Percentiles rank a stretch among this genome's conserved stretches.
Conservation (phyloP, 352 stramenopile genomes). For the Phytopythium vexans region DNA sequence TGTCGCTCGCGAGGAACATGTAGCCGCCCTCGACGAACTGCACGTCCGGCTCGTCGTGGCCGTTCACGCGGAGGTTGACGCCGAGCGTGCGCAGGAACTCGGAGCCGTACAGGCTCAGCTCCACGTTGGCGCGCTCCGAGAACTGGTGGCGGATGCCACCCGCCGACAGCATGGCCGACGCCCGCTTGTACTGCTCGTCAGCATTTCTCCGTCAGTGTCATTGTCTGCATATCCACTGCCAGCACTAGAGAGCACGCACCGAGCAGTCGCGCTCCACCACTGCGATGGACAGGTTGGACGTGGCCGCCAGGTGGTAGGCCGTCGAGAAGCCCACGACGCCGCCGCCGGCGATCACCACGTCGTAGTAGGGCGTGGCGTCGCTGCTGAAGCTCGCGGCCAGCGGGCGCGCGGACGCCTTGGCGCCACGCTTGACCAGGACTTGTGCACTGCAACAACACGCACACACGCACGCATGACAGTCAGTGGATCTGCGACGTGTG, state of each 20-base stretch:
- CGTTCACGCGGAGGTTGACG: constrained; percentile 48
- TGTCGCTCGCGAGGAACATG: constrained; percentile 73
- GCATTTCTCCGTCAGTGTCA: background rate
- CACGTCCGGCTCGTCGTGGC: constrained; percentile 57
- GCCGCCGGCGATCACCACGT: constrained; percentile 76
- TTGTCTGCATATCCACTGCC: background rate
- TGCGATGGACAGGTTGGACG: constrained; percentile 67
- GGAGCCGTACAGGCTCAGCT: constrained; percentile 79
- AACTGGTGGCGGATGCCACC: constrained; percentile 85
- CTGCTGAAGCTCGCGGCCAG: constrained; percentile 14
- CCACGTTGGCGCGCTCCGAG: constrained; percentile 68
- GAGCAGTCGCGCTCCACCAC: constrained; percentile 69
- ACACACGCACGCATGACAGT: constrained; percentile 6
- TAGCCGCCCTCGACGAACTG: constrained; percentile 83
- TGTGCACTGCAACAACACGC: background rate
- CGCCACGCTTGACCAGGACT: background rate
- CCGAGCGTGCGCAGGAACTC: constrained; percentile 58
- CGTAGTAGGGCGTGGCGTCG: constrained; percentile 42
- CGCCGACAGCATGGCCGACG: constrained; percentile 71
- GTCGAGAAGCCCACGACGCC: constrained; percentile 86
- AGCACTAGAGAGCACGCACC: constrained; percentile 24
- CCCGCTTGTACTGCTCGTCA: constrained; percentile 69
- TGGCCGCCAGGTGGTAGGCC: constrained; percentile 76
- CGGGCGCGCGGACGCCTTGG: constrained; percentile 3
- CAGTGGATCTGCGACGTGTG: constrained; percentile 6